phyloP scores from a whole-genome alignment of 352 stramenopile species.

The Pythium brassicae region DNA sequence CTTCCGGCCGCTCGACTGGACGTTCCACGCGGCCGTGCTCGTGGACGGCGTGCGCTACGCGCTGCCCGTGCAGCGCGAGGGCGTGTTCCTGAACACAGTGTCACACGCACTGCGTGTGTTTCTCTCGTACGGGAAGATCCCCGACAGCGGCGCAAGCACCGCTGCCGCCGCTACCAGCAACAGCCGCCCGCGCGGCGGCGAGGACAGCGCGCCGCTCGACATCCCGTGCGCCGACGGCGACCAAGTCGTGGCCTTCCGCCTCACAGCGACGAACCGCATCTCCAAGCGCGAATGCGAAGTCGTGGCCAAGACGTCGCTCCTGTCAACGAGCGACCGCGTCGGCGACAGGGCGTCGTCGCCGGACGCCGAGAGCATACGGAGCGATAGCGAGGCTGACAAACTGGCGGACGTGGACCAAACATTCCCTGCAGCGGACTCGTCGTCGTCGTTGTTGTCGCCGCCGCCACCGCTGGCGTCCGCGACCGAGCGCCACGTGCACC shows the following conservation, averaged over 20 bases:
- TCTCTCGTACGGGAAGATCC: conserved; percentile 79
- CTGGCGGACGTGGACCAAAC: no score
- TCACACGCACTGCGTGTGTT: conserved; percentile 72
- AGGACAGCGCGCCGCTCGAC: conserved; percentile 50
- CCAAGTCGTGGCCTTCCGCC: conserved; percentile 55
- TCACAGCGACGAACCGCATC: conserved; percentile 75
- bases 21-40: conserved; percentile 60
- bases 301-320: conserved; percentile 43
- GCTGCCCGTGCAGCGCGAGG: conserved; percentile 65
- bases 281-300: conserved; percentile 58
- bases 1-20: conserved; percentile 82
- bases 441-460: neutral
- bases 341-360: no score
- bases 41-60: conserved; percentile 43
- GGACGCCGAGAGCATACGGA: neutral
- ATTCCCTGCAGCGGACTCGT: no score
- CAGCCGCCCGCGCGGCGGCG: conserved; percentile 34
- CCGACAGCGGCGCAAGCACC: conserved; percentile 20
- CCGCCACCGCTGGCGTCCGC: neutral
- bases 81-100: conserved; percentile 74
- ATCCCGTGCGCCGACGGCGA: conserved; percentile 58
- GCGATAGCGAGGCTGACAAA: conserved; percentile 5
- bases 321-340: conserved; percentile 29
- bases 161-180: conserved; percentile 4
- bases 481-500: conserved; percentile 66